phyloP scores from a whole-genome alignment of 1,284 basidiomycete species.

The Schizopora paradoxa region DNA sequence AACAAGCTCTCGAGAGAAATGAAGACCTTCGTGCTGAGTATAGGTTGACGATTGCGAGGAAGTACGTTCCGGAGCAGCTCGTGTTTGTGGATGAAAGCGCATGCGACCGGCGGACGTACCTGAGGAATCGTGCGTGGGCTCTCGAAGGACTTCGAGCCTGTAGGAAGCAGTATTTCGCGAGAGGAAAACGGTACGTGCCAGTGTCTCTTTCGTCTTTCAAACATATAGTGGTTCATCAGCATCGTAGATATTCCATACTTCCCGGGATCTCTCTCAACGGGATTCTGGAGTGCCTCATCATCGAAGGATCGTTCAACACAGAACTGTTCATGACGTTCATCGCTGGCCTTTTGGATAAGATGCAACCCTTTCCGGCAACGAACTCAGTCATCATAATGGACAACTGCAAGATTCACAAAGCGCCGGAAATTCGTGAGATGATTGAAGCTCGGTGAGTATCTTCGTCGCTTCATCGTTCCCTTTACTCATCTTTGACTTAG shows the following conservation, averaged over 20 bases:
- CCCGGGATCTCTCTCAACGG: conserved; percentile 30
- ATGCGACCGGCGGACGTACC: conserved; percentile 25
- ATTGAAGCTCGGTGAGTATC: conserved; percentile 17
- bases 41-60: conserved; percentile 18
- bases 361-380: conserved; percentile 26
- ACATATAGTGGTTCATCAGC: conserved; percentile 13
- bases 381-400: conserved; percentile 33
- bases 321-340: conserved; percentile 26
- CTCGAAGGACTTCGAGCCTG: conserved; percentile 23
- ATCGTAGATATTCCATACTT: conserved; percentile 31
- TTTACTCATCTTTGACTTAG: conserved; percentile 6
- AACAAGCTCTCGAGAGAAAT: conserved; percentile 23
- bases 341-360: conserved; percentile 25
- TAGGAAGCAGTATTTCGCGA: conserved; percentile 28
- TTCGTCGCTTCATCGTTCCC: not conserved
- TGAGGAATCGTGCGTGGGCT: conserved; percentile 28
- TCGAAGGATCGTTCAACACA: conserved; percentile 26
- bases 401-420: conserved; percentile 30
- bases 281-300: conserved; percentile 20
- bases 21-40: conserved; percentile 22
- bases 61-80: conserved; percentile 27
- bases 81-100: conserved; percentile 34
- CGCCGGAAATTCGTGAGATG: conserved; percentile 21
- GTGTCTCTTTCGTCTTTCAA: conserved; percentile 7
- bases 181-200: conserved; percentile 30